These are phyloP conservation scores for Backusella parvicylindrica DNA, from an alignment of 192 early-diverging fungal species.

Conservation along the genomic window DNA sequence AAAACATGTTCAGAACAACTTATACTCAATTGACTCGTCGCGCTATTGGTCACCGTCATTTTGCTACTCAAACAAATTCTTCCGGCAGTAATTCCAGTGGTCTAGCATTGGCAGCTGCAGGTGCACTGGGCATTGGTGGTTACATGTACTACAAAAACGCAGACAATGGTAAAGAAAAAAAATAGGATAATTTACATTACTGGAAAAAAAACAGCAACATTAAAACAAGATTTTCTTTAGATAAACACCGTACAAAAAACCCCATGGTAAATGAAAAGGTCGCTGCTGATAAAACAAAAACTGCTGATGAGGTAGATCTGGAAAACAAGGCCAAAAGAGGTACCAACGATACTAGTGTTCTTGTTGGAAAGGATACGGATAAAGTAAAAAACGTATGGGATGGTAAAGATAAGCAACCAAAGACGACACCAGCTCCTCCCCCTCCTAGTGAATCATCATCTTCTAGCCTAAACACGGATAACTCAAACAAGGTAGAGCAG, in stretches of 20 bases:
- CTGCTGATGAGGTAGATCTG: background rate
- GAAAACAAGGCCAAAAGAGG: background rate
- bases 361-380: background rate
- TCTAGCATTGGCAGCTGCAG: background rate
- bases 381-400: background rate
- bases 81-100: background rate
- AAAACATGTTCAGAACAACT: background rate
- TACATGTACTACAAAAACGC: background rate
- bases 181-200: background rate
- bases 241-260: background rate
- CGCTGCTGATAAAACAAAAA: background rate
- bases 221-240: background rate
- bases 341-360: background rate
- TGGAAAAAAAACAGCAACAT: background rate
- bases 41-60: background rate
- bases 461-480: background rate
- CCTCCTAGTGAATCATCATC: background rate
- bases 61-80: background rate
- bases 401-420: background rate
- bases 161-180: background rate
- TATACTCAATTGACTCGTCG: background rate
- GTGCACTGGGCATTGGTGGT: background rate
- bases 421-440: background rate
- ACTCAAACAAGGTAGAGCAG: background rate
- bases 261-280: conserved; percentile 7